A percentile compares a stretch with the other conserved stretches of the same genome.
phyloP scores from a whole-genome alignment of 2,329 filamentous ascomycete genomes.

The Beauveria brongniartii region DNA sequence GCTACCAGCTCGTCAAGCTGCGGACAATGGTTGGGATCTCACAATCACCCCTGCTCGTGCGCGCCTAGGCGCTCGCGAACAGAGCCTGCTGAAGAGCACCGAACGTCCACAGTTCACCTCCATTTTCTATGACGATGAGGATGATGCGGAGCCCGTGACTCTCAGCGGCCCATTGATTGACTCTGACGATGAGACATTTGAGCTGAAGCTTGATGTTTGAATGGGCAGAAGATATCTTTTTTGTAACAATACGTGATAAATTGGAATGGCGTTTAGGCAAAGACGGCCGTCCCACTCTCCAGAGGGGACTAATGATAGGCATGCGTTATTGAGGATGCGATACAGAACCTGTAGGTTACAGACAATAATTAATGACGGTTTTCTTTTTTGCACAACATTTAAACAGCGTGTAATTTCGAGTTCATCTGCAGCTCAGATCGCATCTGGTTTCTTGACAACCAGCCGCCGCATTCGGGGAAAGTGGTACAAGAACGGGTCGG shows the following conservation, averaged over 20 bases:
- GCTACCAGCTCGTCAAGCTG: slow-evolving; percentile 5
- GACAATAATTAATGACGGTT: slow-evolving; percentile 15
- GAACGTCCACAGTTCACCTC: slow-evolving; percentile 45
- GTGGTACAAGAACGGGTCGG: background rate
- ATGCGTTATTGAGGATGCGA: background rate
- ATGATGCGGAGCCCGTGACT: slow-evolving; percentile 23
- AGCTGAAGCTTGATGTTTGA: slow-evolving; percentile 39
- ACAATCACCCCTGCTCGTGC: slow-evolving; percentile 41
- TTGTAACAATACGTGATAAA: slow-evolving; percentile 9
- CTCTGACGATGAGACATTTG: slow-evolving; percentile 44
- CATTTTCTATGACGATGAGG: slow-evolving; percentile 47
- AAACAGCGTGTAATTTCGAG: background rate
- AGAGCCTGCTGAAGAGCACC: slow-evolving; percentile 18
- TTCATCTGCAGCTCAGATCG: too few relatives aligned
- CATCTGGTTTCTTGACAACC: too few relatives aligned
- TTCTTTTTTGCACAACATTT: background rate
- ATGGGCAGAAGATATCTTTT: slow-evolving; percentile 2
- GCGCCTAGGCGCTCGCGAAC: slow-evolving; percentile 15
- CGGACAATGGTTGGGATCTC: slow-evolving; percentile 19
- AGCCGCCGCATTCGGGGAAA: too few relatives aligned
- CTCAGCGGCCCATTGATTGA: slow-evolving; percentile 14
- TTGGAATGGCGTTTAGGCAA: slow-evolving; percentile 15
- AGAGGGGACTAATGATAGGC: slow-evolving; percentile 3
- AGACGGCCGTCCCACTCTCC: background rate
- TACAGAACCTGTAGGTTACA: background rate